Conservation (phyloP, 1,284 basidiomycete species). For the Ustilago cynodontis region DNA sequence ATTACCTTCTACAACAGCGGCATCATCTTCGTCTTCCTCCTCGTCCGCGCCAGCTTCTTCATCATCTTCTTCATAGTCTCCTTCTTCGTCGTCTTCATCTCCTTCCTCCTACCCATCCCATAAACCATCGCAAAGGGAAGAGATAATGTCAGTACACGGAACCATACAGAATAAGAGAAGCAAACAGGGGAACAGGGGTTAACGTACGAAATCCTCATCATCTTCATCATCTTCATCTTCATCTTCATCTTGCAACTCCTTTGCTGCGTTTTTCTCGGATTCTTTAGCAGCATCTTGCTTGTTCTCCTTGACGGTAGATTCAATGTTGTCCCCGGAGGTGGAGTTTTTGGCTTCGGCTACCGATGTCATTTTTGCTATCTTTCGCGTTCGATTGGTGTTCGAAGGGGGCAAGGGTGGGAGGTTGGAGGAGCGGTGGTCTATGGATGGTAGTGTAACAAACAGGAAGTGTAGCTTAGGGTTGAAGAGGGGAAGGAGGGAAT, state of each 20-base stretch:
- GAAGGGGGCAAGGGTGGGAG: neutral
- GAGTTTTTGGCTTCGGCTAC: constrained; percentile 15
- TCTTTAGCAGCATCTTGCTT: constrained; percentile 37
- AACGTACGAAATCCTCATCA: constrained; percentile 44
- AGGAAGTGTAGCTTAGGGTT: too few relatives aligned
- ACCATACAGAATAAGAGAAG: neutral
- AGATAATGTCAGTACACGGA: neutral
- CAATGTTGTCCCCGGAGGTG: constrained; percentile 17
- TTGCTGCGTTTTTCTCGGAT: constrained; percentile 29
- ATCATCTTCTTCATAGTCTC: constrained; percentile 30
- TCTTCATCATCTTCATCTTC: constrained; percentile 47
- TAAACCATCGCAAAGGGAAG: too few relatives aligned
- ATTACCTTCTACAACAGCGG: constrained; percentile 30
- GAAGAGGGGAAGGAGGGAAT: neutral
- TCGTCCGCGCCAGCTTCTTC: constrained; percentile 27
- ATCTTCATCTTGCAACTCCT: constrained; percentile 29
- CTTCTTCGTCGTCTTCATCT: constrained; percentile 45
- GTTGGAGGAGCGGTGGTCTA: too few relatives aligned
- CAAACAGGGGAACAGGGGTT: neutral
- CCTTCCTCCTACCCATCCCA: constrained; percentile 31
- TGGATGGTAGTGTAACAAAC: too few relatives aligned
- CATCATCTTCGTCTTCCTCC: constrained; percentile 38
- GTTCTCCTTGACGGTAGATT: constrained; percentile 41
- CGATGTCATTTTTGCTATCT: constrained; percentile 18
- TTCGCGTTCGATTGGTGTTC: neutral